Evolutionary conservation across 139 green algal species (phyloP).

Genomic region (Picochlorum sp.): DNA sequence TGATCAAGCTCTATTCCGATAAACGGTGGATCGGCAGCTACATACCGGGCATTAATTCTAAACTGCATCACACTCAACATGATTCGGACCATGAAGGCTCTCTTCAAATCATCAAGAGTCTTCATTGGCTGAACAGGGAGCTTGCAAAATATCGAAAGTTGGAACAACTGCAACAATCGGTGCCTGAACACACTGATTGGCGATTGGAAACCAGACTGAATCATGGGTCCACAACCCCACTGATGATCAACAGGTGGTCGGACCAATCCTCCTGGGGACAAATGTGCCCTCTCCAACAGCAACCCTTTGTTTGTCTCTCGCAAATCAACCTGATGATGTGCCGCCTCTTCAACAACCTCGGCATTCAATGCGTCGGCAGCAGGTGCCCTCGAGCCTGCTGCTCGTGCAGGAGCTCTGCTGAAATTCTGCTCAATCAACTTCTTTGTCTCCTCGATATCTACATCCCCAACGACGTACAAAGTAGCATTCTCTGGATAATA

Average conservation of each 20-base stretch:
- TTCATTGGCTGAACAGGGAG: constrained; percentile 71
- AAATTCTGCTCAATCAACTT: constrained; percentile 63
- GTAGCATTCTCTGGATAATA: constrained; percentile 98
- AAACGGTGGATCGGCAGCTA: constrained; percentile 63
- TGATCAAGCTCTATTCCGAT: constrained; percentile 86
- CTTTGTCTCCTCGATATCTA: constrained; percentile 43
- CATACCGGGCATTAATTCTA: constrained; percentile 70
- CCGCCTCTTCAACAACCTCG: not conserved
- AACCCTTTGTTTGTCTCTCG: not conserved
- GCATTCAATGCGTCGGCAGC: constrained; percentile 7
- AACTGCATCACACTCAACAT: constrained; percentile 89
- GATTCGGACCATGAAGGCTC: constrained; percentile 75
- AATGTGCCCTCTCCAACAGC: not conserved
- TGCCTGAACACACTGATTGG: constrained; percentile 83
- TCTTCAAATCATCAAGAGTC: constrained; percentile 56
- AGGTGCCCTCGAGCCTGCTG: constrained; percentile 10
- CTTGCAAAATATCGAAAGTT: constrained; percentile 94
- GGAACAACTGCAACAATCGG: constrained; percentile 90
- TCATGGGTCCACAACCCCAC: constrained; percentile 40
- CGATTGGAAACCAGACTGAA: constrained; percentile 23
- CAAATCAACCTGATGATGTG: not conserved
- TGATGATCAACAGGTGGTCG: constrained; percentile 85
- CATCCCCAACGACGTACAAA: constrained; percentile 92
- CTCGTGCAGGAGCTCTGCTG: constrained; percentile 33
- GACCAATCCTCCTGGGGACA: constrained; percentile 21